Conservation (phyloP, 805 yeast genomes). For the Lipomyces kockii region DNA sequence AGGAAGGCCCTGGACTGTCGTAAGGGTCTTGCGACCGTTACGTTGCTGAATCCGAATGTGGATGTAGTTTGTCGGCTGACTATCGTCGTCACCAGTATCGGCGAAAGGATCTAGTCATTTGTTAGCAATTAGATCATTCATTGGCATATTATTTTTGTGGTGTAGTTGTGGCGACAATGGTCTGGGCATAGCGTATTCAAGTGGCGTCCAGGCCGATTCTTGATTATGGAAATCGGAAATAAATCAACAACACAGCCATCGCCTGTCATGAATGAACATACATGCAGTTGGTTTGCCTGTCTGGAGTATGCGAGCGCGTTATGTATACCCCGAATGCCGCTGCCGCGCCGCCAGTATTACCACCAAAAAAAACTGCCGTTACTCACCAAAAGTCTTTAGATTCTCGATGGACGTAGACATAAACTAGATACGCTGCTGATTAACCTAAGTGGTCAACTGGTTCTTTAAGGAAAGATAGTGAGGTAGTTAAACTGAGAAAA, state of each 20-base stretch:
- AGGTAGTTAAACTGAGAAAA: background rate
- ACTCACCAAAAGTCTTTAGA: slow-evolving; percentile 51
- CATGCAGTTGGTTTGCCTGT: background rate
- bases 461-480: background rate
- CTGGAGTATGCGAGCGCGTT: background rate
- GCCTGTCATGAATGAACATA: background rate
- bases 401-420: slow-evolving; percentile 81
- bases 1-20: slow-evolving; percentile 98
- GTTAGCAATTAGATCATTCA: slow-evolving; percentile 2
- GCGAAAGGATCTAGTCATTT: slow-evolving; percentile 81
- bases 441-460: background rate
- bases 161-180: background rate
- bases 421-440: slow-evolving; percentile 41
- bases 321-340: no score
- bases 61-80: slow-evolving; percentile 92
- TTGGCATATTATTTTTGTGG: background rate
- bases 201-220: background rate
- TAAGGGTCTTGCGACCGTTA: slow-evolving; percentile 97
- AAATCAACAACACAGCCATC: background rate
- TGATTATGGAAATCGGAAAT: background rate
- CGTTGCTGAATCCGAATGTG: slow-evolving; percentile 98
- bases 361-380: background rate
- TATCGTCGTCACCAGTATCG: slow-evolving; percentile 99
- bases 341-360: background rate
- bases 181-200: background rate